phyloP scores from a whole-genome alignment of 2,329 filamentous ascomycete genomes.

The Paraconiothyrium brasiliense region DNA sequence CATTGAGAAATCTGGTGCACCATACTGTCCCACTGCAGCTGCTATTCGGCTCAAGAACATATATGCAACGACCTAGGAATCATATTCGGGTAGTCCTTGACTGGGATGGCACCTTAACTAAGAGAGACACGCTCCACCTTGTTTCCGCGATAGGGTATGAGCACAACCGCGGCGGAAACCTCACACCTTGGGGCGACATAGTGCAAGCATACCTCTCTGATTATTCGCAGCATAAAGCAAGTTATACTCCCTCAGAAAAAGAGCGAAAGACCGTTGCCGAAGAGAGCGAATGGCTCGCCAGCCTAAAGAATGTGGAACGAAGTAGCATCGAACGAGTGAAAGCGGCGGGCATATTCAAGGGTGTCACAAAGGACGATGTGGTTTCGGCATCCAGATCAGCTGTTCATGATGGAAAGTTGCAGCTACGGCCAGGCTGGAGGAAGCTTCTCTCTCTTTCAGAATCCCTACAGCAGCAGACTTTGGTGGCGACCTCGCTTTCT shows the following conservation, averaged over 20 bases:
- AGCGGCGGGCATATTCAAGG: slow-evolving; percentile 51
- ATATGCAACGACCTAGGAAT: background rate
- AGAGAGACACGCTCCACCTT: slow-evolving; percentile 55
- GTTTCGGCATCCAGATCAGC: slow-evolving; percentile 21
- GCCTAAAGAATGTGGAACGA: slow-evolving; percentile 51
- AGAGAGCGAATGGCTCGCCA: slow-evolving; percentile 51
- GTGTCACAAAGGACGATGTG: slow-evolving; percentile 46
- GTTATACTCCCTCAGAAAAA: slow-evolving; percentile 34
- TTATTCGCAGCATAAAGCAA: slow-evolving; percentile 39
- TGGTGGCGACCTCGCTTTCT: slow-evolving; percentile 27
- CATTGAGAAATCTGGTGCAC: too few relatives aligned
- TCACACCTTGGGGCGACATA: slow-evolving; percentile 50
- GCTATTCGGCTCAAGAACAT: background rate
- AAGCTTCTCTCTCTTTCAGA: background rate
- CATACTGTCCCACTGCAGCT: background rate
- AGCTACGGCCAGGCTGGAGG: background rate
- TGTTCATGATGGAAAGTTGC: slow-evolving; percentile 9
- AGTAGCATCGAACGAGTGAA: slow-evolving; percentile 53
- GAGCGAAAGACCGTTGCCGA: slow-evolving; percentile 39
- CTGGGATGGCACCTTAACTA: slow-evolving; percentile 60
- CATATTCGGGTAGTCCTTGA: slow-evolving; percentile 46
- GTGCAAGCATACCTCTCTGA: slow-evolving; percentile 55
- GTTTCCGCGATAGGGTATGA: slow-evolving; percentile 52
- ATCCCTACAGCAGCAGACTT: background rate
- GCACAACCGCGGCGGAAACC: slow-evolving; percentile 30